Evolutionary conservation across 2,329 filamentous ascomycete species (phyloP), one percentile per base, ranked within the genome.

Genomic region (Xylogone sp.): DNA sequence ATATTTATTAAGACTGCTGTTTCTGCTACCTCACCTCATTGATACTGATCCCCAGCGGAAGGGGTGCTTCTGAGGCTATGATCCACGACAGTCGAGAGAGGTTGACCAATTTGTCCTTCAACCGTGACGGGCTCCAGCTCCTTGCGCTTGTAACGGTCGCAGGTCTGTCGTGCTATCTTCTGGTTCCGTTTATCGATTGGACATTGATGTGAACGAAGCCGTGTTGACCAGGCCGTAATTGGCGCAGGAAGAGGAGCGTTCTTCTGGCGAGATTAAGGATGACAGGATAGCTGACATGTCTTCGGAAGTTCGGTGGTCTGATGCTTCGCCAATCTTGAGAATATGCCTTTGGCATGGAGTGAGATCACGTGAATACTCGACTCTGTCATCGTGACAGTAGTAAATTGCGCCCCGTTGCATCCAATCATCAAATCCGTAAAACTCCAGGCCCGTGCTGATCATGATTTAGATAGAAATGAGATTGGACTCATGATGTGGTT

Each of bases 111-210:
- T 43, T 59, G 46, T 42, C 45, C 54, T 53, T 56, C 42, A 53
- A 54, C 54, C 51, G 50, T 55, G 46, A 54, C n/a, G 49, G 50
- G 50, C 49, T 54, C 46, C 46, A 53, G 47, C 53, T 55, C 50
- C 21, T 39, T 52, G 46, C 52, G 49, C 45, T 56, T 52, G 47
- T 49, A 56, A 54, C 44, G 42, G 49, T 52, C 54, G 50, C 54
- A 56, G 45, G 45, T 51, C 52, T 51, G 45, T 29, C 53, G 50
- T 57, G 42, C 43, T 50, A 50, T 53, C 55, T 53, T 57, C 39
- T 43, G 49, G 48, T 56, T 54, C 51, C 51, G 49, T 48, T 56
- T 48, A 56, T 52, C 54, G 22, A 55, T 53, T 16, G 43, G 53
- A 52, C 46, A 50, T 39, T 49, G 52, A 49, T 52, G 6, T 27